phyloP scores from a whole-genome alignment of 2,329 filamentous ascomycete species.

The Sclerotinia nivalis region DNA sequence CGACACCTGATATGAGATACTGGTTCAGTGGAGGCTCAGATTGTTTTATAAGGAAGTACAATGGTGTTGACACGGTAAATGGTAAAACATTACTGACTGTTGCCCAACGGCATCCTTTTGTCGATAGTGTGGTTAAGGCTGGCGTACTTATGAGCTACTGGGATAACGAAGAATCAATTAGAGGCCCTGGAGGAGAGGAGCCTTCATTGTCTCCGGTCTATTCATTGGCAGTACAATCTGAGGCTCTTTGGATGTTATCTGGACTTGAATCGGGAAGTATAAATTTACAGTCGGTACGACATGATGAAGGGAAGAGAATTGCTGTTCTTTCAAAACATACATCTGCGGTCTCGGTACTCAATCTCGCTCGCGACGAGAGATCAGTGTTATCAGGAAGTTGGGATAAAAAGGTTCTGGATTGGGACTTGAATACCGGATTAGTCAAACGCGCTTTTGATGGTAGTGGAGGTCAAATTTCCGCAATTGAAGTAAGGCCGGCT shows the following conservation, averaged over 20 bases:
- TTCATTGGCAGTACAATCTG: slow-evolving; percentile 85
- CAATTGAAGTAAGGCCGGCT: slow-evolving; percentile 80
- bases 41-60: slow-evolving; percentile 95
- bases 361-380: slow-evolving; percentile 78
- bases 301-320: slow-evolving; percentile 92
- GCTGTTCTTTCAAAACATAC: slow-evolving; percentile 78
- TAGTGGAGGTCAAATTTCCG: slow-evolving; percentile 79
- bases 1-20: slow-evolving; percentile 92
- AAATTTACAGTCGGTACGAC: slow-evolving; percentile 88
- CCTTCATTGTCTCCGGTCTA: slow-evolving; percentile 84
- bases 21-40: slow-evolving; percentile 93
- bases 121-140: slow-evolving; percentile 95
- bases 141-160: slow-evolving; percentile 95
- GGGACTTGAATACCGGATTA: slow-evolving; percentile 88
- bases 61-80: slow-evolving; percentile 92
- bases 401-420: slow-evolving; percentile 93
- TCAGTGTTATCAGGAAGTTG: slow-evolving; percentile 90
- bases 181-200: slow-evolving; percentile 50
- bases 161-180: slow-evolving; percentile 84
- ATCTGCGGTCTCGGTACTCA: slow-evolving; percentile 87
- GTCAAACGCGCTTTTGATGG: slow-evolving; percentile 75
- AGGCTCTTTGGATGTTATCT: slow-evolving; percentile 87
- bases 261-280: slow-evolving; percentile 89
- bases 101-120: slow-evolving; percentile 92
- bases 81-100: slow-evolving; percentile 92